A percentile compares a stretch with the other conserved stretches of the same genome.
phyloP scores from a whole-genome alignment of 1,139 yeast genomes.

The Hyphopichia pseudoburtonii region DNA sequence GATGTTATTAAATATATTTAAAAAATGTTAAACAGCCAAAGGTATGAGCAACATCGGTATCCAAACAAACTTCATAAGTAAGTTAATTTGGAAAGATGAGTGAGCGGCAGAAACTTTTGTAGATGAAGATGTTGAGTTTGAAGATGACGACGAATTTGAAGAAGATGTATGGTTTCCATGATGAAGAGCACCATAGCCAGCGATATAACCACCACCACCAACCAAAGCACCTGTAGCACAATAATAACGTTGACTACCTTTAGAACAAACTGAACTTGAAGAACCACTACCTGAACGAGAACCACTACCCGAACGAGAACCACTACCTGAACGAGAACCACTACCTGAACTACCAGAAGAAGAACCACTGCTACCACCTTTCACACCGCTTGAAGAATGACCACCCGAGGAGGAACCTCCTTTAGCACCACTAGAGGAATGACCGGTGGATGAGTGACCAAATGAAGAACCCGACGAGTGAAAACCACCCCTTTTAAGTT shows the following conservation, averaged over 20 bases:
- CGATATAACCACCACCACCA: conserved; percentile 4
- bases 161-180: too few species aligned
- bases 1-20: too few species aligned
- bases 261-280: background rate
- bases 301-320: too few species aligned
- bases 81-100: background rate
- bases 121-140: too few species aligned
- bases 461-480: background rate
- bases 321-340: too few species aligned
- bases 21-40: too few species aligned
- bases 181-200: background rate
- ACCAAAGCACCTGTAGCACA: conserved; percentile 4
- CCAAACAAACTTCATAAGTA: too few species aligned
- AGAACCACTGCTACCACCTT: background rate
- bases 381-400: background rate
- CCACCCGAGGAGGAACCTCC: background rate
- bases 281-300: background rate
- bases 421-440: too few species aligned
- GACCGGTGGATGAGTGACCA: background rate
- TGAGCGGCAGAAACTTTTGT: too few species aligned
- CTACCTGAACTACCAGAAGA: background rate
- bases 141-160: too few species aligned
- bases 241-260: conserved; percentile 1
- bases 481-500: background rate
- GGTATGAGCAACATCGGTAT: too few species aligned